Base-by-base conservation (phyloP, 176 grass and related monocot genomes). In the Paspalum vaginatum region DNA sequence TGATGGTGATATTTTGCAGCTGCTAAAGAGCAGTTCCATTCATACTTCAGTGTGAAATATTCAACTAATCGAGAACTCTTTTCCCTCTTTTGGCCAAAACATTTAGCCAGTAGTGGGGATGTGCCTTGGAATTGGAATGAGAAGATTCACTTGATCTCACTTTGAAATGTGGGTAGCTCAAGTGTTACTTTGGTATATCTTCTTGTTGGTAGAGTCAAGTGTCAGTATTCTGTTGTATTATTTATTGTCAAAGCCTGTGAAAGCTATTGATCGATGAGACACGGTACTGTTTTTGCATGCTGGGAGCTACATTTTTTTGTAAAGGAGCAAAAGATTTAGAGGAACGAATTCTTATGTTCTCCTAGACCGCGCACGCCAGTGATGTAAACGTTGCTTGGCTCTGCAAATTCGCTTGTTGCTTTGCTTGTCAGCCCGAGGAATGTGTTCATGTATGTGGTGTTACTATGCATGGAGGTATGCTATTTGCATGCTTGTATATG, bases 11-110 rank as follows among this genome's bases (percentile, higher is more conserved):
- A 40, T 86, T 41, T 63, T 55, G 40, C 21, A 65, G 8, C 8
- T 81, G 25, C 11, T 81, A 37, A 77, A 85, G 27, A 77, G 65
- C 59, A 59, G 65, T 64, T 81, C 9, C 41, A 22, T 58, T 64
- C 16, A 51, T 64, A 9, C 1, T 53, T 72, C n/a, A 27, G 20
- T 17, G 38, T 59, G 3, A 57, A 62, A 13, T 8, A 20, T 32
- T 70, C 11, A 80, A 74, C 18, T 24, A 1, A 50, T 13, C 16
- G 6, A 55, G 45, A 72, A 26, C 3, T 25, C 8, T 22, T 42
- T 52, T 61, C 4, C 8, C 50, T 61, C 43, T 62, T 52, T 43
- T 61, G 12, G 17, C 16, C 8, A 52, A 20, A 70, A 14, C 64
- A 70, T 70, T 43, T 37, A 85, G 7, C 22, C 46, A 63, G 75